These are phyloP conservation scores for Arctium minus DNA, from an alignment of 129 eudicot species.

Conservation along the genomic window DNA sequence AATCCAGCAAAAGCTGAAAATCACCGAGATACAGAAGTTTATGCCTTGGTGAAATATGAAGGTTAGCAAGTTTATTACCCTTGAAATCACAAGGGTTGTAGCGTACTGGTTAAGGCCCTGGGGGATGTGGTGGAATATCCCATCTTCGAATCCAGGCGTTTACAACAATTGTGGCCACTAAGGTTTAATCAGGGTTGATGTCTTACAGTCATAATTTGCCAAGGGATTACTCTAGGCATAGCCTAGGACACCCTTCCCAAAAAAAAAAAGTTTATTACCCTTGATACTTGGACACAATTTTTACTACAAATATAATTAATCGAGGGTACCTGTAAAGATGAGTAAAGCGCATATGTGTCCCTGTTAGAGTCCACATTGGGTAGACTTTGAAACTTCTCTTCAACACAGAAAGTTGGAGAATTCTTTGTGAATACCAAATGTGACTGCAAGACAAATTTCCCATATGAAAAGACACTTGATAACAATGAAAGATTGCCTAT, in stretches of 20 bases:
- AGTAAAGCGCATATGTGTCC: neutral
- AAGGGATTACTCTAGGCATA: no score
- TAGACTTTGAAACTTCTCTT: neutral
- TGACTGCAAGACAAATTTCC: neutral
- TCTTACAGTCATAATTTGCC: no score
- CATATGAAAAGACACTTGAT: neutral
- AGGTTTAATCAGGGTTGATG: no score
- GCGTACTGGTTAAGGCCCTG: no score
- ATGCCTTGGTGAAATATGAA: neutral
- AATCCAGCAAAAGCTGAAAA: neutral
- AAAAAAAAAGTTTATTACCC: no score
- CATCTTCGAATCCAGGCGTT: no score
- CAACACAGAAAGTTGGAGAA: neutral
- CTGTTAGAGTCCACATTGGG: neutral
- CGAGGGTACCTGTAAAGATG: neutral
- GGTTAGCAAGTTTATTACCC: constrained; percentile 6
- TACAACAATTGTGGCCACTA: no score
- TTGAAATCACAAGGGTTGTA: no score
- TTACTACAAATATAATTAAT: neutral
- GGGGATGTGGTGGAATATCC: no score
- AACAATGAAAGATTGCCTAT: neutral
- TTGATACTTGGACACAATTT: neutral
- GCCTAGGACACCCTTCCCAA: no score
- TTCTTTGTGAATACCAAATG: neutral
- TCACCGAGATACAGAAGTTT: neutral